Evolutionary conservation across 176 grass and related monocot species (phyloP), one percentile per base, ranked within the genome.

Genomic region (Eleusine coracana): DNA sequence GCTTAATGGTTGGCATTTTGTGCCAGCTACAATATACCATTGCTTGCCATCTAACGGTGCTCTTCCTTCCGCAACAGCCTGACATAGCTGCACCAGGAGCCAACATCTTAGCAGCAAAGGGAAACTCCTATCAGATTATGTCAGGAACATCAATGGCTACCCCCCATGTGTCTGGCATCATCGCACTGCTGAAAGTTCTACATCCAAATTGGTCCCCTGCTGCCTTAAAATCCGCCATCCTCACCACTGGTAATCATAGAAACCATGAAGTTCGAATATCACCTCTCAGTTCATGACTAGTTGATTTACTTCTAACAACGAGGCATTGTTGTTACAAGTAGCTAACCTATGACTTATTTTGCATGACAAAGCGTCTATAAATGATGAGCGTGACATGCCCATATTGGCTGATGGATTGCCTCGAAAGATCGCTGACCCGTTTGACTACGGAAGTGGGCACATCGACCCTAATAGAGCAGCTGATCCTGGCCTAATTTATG

Each of bases 11-110:
- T 34, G 31, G 31, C 31, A 34, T 34, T 34, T 34, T 34, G 31
- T 34, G 31, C 31, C 31, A 34, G 31, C 31, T 34, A 34, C 31
- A 34, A 34, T 34, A 34, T 34, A 34, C 31, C 31, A 34, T 34
- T 34, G 2, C 31, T 2, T 34, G 31, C 1, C 31, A 2, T 34
- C 31, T 54, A 15, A 54, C 15, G 4, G 4, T 16, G 51, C 1
- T 34, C 5, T n/a, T 45, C 12, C 3, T 15, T 82, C 25, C 5
- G 5, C 6, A 20, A 72, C 54, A 82, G 79, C 79, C 79, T 71
- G 68, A 82, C n/a, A 31, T 82, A 71, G 84, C 84, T 9, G 83
- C 84, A 34, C 84, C 84, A 1, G 84, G 84, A 80, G 76, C 59
- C 12, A 86, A 21, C 34, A 86, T 86, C 46, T 66, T 86, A 64